Base-by-base conservation (phyloP, 345 rosid genomes). In the Mallotus nudiflorus region DNA sequence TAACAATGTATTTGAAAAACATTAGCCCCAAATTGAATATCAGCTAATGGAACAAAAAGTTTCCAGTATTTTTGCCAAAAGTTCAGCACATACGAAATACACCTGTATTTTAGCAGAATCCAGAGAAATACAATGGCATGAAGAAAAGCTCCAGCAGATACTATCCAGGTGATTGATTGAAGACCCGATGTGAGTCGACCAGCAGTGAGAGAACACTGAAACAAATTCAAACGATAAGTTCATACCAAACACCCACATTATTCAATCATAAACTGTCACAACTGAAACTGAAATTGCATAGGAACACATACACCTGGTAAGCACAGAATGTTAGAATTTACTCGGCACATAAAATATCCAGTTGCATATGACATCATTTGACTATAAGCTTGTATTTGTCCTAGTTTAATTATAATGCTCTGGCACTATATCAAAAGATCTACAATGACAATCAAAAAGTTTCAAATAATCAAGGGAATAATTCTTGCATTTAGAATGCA, bases 71-170 rank as follows among this genome's bases (percentile, higher is more conserved):
- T 33, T 33, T 33, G 37, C 37, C 37, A 65, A 13, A 70, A 55
- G 33, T 12, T 46, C 19, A 49, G 44, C 37, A 6, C 37, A 33
- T 33, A 62, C 69, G 22, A 40, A 46, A 9, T 10, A 50, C 67
- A 94, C 97, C 97, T 88, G 84, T 84, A 76, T 27, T 81, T 74
- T 44, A 89, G 78, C 77, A 89, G 85, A 88, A 91, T 72, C 92
- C 94, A 88, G 65, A 91, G 71, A 52, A 85, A 89, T n/a, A 87
- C 86, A 77, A 81, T 58, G 65, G 91, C 90, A 78, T 94, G 96
- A 77, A 82, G 81, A 64, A 87, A 69, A 80, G 73, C 80, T 62
- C 98, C 97, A 62, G 70, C 69, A 20, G 78, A 74, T 58, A 86
- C 83, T 62, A 86, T 84, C 85, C 84, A 84, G 53, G 86, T 86